These are phyloP conservation scores for Sindora glabra DNA, from an alignment of 306 rosid species.

Conservation along the genomic window DNA sequence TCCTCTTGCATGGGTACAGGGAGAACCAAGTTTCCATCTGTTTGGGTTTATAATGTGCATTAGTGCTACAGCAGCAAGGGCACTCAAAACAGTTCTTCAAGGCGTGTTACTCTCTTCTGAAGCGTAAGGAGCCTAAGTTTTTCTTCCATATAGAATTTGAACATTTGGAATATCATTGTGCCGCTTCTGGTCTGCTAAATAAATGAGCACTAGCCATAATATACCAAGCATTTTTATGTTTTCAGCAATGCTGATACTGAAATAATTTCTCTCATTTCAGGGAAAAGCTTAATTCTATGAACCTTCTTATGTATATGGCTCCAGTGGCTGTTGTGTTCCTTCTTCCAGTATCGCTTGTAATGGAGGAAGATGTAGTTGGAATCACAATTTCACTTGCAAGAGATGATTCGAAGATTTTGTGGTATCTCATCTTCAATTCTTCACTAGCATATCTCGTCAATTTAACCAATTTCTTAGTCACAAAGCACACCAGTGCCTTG, in stretches of 20 bases:
- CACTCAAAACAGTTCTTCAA: conserved; percentile 48
- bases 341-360: conserved; percentile 35
- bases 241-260: conserved; percentile 23
- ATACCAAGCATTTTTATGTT: neutral
- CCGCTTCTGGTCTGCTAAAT: neutral
- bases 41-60: conserved; percentile 48
- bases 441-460: conserved; percentile 39
- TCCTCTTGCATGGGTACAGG: conserved; percentile 26
- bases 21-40: conserved; percentile 49
- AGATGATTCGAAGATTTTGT: conserved; percentile 29
- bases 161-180: neutral
- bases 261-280: conserved; percentile 22
- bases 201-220: neutral
- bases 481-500: conserved; percentile 48
- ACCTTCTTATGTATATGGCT: conserved; percentile 49
- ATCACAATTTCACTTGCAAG: conserved; percentile 32
- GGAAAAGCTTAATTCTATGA: conserved; percentile 38
- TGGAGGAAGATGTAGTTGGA: conserved; percentile 38
- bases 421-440: conserved; percentile 37
- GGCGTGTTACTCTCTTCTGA: conserved; percentile 46
- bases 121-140: conserved; percentile 27
- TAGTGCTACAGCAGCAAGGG: conserved; percentile 42
- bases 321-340: conserved; percentile 39
- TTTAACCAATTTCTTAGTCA: conserved; percentile 56
- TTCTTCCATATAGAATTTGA: conserved; percentile 1